A percentile compares a stretch with the other conserved stretches of the same genome.
phyloP scores from a whole-genome alignment of 1,284 basidiomycete species.

The Papiliotrema fonsecae region DNA sequence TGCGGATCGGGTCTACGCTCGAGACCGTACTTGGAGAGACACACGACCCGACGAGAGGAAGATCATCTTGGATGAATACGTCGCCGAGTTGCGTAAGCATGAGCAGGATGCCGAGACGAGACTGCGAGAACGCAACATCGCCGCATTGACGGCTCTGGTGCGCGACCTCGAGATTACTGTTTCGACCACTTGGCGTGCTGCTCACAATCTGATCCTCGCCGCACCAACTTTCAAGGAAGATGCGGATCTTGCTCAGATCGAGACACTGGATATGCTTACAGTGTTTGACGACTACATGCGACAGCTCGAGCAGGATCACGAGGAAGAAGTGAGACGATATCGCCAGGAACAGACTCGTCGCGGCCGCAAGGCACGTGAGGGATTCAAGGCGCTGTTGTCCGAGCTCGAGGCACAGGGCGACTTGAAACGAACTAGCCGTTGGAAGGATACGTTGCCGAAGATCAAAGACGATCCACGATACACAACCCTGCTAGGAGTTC shows the following conservation, averaged over 20 bases:
- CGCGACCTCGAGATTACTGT: conserved; percentile 80
- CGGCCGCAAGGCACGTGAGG: conserved; percentile 82
- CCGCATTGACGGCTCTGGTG: conserved; percentile 71
- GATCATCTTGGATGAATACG: conserved; percentile 84
- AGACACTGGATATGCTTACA: conserved; percentile 79
- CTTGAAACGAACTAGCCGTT: conserved; percentile 77
- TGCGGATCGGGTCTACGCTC: conserved; percentile 72
- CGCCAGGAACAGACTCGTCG: conserved; percentile 76
- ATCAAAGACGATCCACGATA: conserved; percentile 79
- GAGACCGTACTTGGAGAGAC: conserved; percentile 83
- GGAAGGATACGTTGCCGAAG: conserved; percentile 78
- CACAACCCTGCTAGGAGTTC: conserved; percentile 75
- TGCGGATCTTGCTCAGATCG: conserved; percentile 67
- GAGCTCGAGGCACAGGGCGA: conserved; percentile 63
- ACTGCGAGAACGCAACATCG: conserved; percentile 66
- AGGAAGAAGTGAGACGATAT: conserved; percentile 69
- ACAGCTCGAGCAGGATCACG: conserved; percentile 78
- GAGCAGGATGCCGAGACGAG: conserved; percentile 76
- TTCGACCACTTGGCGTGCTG: conserved; percentile 78
- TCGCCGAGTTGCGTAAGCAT: conserved; percentile 71
- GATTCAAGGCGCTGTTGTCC: conserved; percentile 72
- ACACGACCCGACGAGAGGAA: conserved; percentile 75
- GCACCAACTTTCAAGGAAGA: conserved; percentile 74
- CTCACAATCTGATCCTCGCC: conserved; percentile 66
- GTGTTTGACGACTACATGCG: conserved; percentile 89